phyloP scores from a whole-genome alignment of 441 rosid genomes.

The Gossypium davidsonii region DNA sequence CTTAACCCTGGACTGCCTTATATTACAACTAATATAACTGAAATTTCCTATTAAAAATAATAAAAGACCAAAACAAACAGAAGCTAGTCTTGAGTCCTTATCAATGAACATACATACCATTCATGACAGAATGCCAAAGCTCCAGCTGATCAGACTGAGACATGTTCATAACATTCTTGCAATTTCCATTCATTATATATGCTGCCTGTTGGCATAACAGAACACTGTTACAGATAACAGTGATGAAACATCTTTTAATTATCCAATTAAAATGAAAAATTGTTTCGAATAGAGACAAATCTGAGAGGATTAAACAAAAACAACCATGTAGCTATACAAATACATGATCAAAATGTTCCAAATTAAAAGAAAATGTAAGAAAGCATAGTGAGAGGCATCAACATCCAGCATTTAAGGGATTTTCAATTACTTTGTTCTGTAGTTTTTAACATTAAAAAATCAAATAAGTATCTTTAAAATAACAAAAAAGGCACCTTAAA shows the following conservation, averaged over 20 bases:
- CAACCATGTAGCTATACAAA: background rate
- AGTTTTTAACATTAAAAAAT: background rate
- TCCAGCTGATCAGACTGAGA: constrained; percentile 82
- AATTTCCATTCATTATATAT: constrained; percentile 72
- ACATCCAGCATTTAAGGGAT: constrained; percentile 1
- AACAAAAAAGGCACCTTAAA: background rate
- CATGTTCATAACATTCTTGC: constrained; percentile 88
- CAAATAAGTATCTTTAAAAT: background rate
- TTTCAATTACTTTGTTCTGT: background rate
- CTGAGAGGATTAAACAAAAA: background rate
- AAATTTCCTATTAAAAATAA: background rate
- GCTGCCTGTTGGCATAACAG: constrained; percentile 58
- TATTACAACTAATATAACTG: background rate
- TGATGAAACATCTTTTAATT: background rate
- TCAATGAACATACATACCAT: constrained; percentile 37
- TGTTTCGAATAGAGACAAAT: background rate
- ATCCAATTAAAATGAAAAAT: background rate
- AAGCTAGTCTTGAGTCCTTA: background rate
- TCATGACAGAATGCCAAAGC: constrained; percentile 66
- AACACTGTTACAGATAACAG: constrained; percentile 12
- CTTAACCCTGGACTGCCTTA: background rate
- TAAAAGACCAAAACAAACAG: background rate
- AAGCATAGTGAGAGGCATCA: background rate
- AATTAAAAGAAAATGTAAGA: background rate
- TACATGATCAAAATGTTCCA: background rate